A percentile compares a stretch with the other conserved stretches of the same genome.
Conservation (phyloP, 768 basidiomycete species). For the Trametes sanguinea region DNA sequence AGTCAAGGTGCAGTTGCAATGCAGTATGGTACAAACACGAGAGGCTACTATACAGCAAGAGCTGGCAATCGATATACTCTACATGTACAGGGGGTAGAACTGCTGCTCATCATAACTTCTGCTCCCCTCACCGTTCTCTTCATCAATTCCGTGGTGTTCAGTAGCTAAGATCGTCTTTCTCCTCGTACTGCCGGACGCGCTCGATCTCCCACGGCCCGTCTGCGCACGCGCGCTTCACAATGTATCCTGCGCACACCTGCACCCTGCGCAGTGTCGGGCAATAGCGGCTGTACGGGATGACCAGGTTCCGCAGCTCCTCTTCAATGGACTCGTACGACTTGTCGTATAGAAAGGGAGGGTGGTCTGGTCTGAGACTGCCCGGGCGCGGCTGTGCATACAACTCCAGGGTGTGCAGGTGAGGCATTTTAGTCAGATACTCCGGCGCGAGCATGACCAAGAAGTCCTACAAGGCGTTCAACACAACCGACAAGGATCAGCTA, state of each 20-base stretch:
- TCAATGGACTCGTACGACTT: conserved; percentile 27
- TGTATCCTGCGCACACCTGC: conserved; percentile 42
- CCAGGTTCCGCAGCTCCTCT: conserved; percentile 37
- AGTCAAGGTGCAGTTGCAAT: no score
- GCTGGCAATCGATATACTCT: background rate
- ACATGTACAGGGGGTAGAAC: no score
- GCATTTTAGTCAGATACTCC: conserved; percentile 41
- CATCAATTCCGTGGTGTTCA: background rate
- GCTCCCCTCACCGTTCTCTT: no score
- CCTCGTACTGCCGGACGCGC: background rate
- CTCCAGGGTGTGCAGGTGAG: conserved; percentile 40
- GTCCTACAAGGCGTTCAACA: conserved; percentile 31
- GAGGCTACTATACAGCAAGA: background rate
- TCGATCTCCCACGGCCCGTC: conserved; percentile 37
- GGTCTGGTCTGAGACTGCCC: conserved; percentile 3
- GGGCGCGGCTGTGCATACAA: conserved; percentile 34
- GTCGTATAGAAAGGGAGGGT: conserved; percentile 26
- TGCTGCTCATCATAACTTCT: no score
- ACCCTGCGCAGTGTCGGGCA: conserved; percentile 43
- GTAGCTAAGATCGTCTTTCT: conserved; percentile 16
- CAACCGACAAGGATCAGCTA: background rate
- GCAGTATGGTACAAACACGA: background rate
- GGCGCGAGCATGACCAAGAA: conserved; percentile 46
- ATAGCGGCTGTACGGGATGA: conserved; percentile 47
- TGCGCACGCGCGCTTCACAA: conserved; percentile 41